Evolutionary conservation across 2,329 filamentous ascomycete species (phyloP), one percentile per base, ranked within the genome.

Genomic region (Clonostachys rosea): DNA sequence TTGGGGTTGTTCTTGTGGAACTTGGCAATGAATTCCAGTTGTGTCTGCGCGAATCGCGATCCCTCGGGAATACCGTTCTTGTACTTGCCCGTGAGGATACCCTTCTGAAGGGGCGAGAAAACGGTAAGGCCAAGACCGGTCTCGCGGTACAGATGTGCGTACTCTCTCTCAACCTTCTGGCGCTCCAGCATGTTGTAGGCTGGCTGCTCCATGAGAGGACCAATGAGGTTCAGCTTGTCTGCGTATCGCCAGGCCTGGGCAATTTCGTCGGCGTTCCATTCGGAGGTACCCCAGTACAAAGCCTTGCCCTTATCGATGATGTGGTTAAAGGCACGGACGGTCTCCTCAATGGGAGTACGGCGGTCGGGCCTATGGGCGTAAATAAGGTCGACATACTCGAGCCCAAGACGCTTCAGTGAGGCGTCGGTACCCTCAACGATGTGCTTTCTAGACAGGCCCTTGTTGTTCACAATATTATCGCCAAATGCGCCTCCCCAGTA

Each of bases 271-370:
- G 83, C 80, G 50, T 72, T 75, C 83, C 83, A 87, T 62, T 86
- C 81, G 0, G 80, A 85, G 0, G 83, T 87, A 40, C 83, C 83
- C 83, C 83, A 86, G 70, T 87, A 86, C 52, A 88, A 79, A 3
- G 81, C 79, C 66, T 86, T 83, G 53, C 84, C 84, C 1, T 73
- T 74, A 62, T 82, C 71, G 60, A 89, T 86, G 46, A 88, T 66
- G 62, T 86, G 74, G 69, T 87, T 87, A 70, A 89, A 87, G 46
- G 78, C 82, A 46, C 83, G 79, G 36, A 88, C 83, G 3, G 77
- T 81, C 68, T 88, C 84, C 62, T 86, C 82, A 67, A 87, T 87
- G 3, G 84, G 84, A 0, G 83, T 87, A 42, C 79, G 69, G 9
- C 80, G 74, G 59, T 89, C 85, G 2, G 83, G 80, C 17, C 84